Percentiles rank a stretch among this genome's conserved stretches.
Evolutionary conservation across 2,329 filamentous ascomycete species (phyloP).

Genomic region (Elsinoe ampelina): DNA sequence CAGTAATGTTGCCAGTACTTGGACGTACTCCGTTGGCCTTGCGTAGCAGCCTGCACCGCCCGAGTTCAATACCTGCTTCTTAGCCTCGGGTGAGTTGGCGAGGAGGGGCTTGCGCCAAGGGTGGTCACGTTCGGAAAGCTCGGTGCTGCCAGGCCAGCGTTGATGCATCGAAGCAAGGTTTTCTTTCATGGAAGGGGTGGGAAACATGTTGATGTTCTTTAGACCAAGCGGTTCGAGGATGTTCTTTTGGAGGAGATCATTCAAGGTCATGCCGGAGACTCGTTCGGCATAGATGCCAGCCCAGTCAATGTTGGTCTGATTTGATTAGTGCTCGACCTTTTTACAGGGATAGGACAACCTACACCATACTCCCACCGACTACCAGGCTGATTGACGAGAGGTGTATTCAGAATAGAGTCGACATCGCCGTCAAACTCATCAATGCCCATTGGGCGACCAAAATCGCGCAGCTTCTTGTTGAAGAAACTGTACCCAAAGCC

Average conservation of each 20-base stretch:
- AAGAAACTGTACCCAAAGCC: constrained; percentile 51
- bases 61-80: constrained; percentile 43
- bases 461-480: constrained; percentile 34
- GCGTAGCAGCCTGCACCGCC: constrained; percentile 56
- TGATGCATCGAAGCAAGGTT: constrained; percentile 50
- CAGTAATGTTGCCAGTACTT: constrained; percentile 51
- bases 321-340: constrained; percentile 9
- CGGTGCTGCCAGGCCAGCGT: constrained; percentile 34
- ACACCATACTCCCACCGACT: constrained; percentile 50
- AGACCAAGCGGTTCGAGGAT: constrained; percentile 41
- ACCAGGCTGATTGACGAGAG: constrained; percentile 56
- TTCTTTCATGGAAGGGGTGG: constrained; percentile 43
- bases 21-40: constrained; percentile 49
- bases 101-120: constrained; percentile 39
- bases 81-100: constrained; percentile 36
- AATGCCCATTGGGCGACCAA: constrained; percentile 40
- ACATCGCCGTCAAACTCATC: constrained; percentile 51
- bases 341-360: constrained; percentile 15
- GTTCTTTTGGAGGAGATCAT: constrained; percentile 38
- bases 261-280: constrained; percentile 33
- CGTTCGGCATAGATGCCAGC: constrained; percentile 41
- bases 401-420: constrained; percentile 41
- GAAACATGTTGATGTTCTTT: constrained; percentile 48
- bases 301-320: constrained; percentile 43
- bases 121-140: constrained; percentile 39